These are phyloP conservation scores for barrel medic (Medicago truncatula) DNA, from an alignment of 306 rosid species.

Conservation along the genomic window MtrunA17r5.0-ANR NC_053044.1:48702001-48702500, in stretches of 20 bases:
- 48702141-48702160: conserved; percentile 8
- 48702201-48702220: neutral
- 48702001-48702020: conserved; percentile 99
- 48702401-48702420: too few relatives aligned
- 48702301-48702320: too few relatives aligned
- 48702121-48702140: conserved; percentile 35
- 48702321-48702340: too few relatives aligned
- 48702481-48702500: conserved; percentile 29
- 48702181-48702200: conserved; percentile 27
- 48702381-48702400: too few relatives aligned
- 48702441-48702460: too few relatives aligned
- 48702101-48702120: conserved; percentile 54
- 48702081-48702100: conserved; percentile 69
- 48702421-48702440: too few relatives aligned
- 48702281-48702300: too few relatives aligned
- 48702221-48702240: conserved; percentile 19
- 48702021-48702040: conserved; percentile 90
- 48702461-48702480: conserved; percentile 11
- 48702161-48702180: conserved; percentile 11
- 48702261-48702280: too few relatives aligned
- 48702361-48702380: too few relatives aligned
- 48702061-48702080: conserved; percentile 94
- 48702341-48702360: too few relatives aligned
- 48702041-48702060: conserved; percentile 96
- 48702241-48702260: conserved; percentile 1